Evolutionary conservation across 2,329 filamentous ascomycete species (phyloP), one percentile per base, ranked within the genome.

Genomic region (Ampelomyces quisqualis): DNA sequence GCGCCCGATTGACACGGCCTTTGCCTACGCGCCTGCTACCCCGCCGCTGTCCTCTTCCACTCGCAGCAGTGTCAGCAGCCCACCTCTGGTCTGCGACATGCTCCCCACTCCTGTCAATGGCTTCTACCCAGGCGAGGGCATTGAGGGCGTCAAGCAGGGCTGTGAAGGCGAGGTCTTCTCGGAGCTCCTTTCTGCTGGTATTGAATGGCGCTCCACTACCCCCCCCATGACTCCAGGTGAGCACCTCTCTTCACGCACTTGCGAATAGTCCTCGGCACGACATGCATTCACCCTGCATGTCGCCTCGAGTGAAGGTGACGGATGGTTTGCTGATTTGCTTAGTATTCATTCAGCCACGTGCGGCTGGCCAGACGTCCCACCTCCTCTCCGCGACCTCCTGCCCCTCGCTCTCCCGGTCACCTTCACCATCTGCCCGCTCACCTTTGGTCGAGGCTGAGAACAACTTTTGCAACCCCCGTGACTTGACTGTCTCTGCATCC

Each of bases 181-280:
- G 14, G 88, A 93, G 71, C 82, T 83, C 49, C 77, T 91, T 40
- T 81, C 86, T 37, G 77, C 76, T 51, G 76, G 86, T 51, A 86
- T 91, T 58, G 94, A 88, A 85, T 77, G 85, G 42, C 82, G 79
- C 65, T 85, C 82, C 45, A 79, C 80, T 43, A 95, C 90, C 21
- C 90, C 90, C 36, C 88, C 89, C 17, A 82, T 95, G 80, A 94
- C 89, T 60, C 90, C 90, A 80, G 82, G 89, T 95, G 84, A 75
- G 88, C 39, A 38, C 26, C 2, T 34, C 14, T 10, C 32, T 17
- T 34, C 15, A 18, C 14, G 4, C 3, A 6, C 4, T 5, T 13
- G 7, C 4, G 7, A 19, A 17, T 31, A 18, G 17, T 10, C 9
- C 7, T 19, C n/a, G 15, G 10, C 4, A 7, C 5, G 15, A 14